A percentile compares a stretch with the other conserved stretches of the same genome.
Evolutionary conservation across 1,139 yeast species (phyloP).

Genomic region (Scheffersomyces insectosa): DNA sequence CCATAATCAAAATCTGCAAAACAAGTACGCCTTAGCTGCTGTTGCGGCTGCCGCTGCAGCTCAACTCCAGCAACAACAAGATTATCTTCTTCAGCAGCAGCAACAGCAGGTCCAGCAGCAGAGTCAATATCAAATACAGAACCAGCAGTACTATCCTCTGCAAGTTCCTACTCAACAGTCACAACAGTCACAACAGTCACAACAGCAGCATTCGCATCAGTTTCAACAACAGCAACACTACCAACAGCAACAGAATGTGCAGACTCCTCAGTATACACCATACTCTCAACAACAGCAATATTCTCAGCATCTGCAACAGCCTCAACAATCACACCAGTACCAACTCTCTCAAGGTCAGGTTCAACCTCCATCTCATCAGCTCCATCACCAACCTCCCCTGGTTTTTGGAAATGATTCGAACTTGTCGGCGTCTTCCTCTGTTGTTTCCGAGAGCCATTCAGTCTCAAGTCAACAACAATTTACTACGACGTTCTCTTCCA

Average conservation of each 20-base stretch:
- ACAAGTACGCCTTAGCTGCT: slow-evolving; percentile 31
- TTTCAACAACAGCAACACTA: slow-evolving; percentile 8
- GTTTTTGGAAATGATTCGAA: neutral
- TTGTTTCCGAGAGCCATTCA: slow-evolving; percentile 4
- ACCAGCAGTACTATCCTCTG: slow-evolving; percentile 11
- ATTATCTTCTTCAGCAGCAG: slow-evolving; percentile 6
- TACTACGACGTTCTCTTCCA: neutral
- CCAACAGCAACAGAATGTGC: slow-evolving; percentile 6
- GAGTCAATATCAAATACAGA: slow-evolving; percentile 4
- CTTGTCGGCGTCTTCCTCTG: slow-evolving; percentile 4
- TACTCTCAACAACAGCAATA: neutral
- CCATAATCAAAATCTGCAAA: slow-evolving; percentile 21
- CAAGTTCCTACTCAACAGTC: slow-evolving; percentile 7
- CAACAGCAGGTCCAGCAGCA: slow-evolving; percentile 14
- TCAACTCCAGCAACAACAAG: slow-evolving; percentile 14
- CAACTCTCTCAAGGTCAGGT: neutral
- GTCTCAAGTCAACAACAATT: no score
- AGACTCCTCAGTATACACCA: neutral
- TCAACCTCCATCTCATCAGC: neutral
- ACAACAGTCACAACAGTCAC: slow-evolving; percentile 9
- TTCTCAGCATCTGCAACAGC: neutral
- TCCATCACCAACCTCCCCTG: neutral
- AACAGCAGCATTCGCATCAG: slow-evolving; percentile 10
- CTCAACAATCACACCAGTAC: neutral
- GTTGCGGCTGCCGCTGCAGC: slow-evolving; percentile 30